phyloP scores from a whole-genome alignment of 2,329 filamentous ascomycete species.

The Plectosphaerella cucumerina region DNA sequence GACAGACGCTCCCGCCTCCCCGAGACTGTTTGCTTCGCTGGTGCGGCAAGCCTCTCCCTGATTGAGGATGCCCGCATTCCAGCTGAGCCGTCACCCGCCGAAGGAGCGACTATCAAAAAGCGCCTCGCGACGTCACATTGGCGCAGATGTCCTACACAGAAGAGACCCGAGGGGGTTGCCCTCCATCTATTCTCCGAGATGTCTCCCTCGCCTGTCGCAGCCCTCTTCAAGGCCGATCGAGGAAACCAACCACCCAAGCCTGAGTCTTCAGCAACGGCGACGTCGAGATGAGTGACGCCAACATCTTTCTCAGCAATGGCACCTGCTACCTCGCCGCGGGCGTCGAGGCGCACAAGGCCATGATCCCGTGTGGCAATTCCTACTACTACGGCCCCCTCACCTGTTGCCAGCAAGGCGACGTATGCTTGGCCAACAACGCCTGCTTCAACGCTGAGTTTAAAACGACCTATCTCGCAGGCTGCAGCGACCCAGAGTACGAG shows the following conservation, averaged over 20 bases:
- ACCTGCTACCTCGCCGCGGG: constrained; percentile 22
- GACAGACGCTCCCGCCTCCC: too few species aligned
- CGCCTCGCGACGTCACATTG: too few species aligned
- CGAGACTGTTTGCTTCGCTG: too few species aligned
- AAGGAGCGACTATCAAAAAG: too few species aligned
- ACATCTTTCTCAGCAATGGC: constrained; percentile 25
- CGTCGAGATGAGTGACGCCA: constrained; percentile 9
- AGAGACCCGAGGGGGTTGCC: too few species aligned
- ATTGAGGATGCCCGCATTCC: too few species aligned
- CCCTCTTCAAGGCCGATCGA: too few species aligned
- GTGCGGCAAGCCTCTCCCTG: too few species aligned
- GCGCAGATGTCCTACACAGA: too few species aligned
- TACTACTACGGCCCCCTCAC: constrained; percentile 20
- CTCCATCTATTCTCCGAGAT: too few species aligned
- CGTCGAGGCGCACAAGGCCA: constrained; percentile 8
- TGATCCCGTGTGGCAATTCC: constrained; percentile 28
- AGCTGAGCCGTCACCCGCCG: too few species aligned
- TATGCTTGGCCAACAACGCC: constrained; percentile 23
- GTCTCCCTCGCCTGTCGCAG: too few species aligned
- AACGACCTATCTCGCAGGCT: constrained; percentile 32
- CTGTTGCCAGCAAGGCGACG: constrained; percentile 26
- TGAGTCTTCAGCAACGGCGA: neutral
- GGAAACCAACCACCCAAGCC: neutral
- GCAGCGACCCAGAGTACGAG: constrained; percentile 26
- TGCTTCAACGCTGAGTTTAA: constrained; percentile 14